These are phyloP conservation scores for Eimeria maxima DNA, from an alignment of 169 alveolate species.

Conservation along the genomic window DNA sequence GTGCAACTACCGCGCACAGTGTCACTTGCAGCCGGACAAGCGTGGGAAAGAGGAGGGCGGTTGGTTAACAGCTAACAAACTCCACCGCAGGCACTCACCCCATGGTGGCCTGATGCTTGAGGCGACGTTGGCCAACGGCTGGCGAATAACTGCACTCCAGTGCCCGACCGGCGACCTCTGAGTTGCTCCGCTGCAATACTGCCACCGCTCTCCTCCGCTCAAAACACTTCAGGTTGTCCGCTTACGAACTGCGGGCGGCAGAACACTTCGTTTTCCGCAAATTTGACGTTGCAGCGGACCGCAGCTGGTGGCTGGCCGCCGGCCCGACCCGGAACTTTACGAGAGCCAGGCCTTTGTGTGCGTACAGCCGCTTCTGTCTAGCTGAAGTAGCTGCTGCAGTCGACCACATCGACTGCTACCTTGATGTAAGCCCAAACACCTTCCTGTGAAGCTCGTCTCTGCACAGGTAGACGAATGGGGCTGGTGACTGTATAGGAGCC, in stretches of 20 bases:
- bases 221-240: neutral
- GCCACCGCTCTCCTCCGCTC: neutral
- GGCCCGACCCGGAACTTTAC: neutral
- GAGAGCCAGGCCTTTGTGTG: neutral
- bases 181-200: neutral
- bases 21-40: neutral
- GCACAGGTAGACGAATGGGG: neutral
- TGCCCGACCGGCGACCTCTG: neutral
- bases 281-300: neutral
- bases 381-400: neutral
- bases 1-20: no score
- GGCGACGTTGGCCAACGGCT: neutral
- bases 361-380: neutral
- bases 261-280: neutral
- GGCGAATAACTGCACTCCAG: neutral
- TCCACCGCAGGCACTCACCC: neutral
- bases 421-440: neutral
- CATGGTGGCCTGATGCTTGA: slow-evolving; percentile 38
- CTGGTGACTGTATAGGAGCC: neutral
- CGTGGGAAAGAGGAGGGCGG: neutral
- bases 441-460: neutral
- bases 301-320: neutral
- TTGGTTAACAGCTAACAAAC: neutral
- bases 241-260: neutral
- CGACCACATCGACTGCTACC: neutral